Evolutionary conservation across 2,329 filamentous ascomycete species (phyloP), one percentile per base, ranked within the genome.

Genomic region (Colletotrichum nymphaeae): DNA sequence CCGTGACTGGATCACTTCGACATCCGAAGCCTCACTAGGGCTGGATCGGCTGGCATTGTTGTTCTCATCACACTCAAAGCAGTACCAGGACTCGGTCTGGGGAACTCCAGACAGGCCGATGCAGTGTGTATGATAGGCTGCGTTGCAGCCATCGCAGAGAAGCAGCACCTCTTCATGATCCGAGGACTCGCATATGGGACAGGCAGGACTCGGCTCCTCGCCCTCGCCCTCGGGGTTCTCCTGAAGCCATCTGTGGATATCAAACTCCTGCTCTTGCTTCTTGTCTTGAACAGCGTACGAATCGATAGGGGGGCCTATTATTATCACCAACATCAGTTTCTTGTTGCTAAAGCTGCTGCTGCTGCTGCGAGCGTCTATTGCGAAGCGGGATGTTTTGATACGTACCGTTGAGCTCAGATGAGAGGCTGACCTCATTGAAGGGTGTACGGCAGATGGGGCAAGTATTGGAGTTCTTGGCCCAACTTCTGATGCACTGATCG

Each of bases 401-500:
- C 71, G 71, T 73, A 73, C 71, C 71, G 35, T 73, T 73, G 56
- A 73, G 85, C 77, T 89, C 91, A 80, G 93, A 91, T 82, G 93
- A 93, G 74, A 99, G 92, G 81, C 97, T 92, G 76, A 99, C 95
- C 78, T 93, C 86, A 83, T 98, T 96, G 86, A 99, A 98, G 75
- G 90, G 91, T 78, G 94, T 93, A 77, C 97, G 94, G 84, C 97
- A 99, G 83, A 99, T 98, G 58, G 97, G 97, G 83, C 97, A 99
- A 81, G 95, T 98, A 84, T 98, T 99, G 76, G 97, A 96, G 82
- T 97, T 93, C 84, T 97, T 94, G 58, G 96, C 95, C 97, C 97
- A 99, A 77, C 95, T 94, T 78, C 93, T 93, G 77, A 99, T 89
- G 83, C 97, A 99, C 65, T 93, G 92, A 85, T 99, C 93, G 85